Conservation (phyloP, 164 flowering plant species). For the Nymphaea colorata region DNA sequence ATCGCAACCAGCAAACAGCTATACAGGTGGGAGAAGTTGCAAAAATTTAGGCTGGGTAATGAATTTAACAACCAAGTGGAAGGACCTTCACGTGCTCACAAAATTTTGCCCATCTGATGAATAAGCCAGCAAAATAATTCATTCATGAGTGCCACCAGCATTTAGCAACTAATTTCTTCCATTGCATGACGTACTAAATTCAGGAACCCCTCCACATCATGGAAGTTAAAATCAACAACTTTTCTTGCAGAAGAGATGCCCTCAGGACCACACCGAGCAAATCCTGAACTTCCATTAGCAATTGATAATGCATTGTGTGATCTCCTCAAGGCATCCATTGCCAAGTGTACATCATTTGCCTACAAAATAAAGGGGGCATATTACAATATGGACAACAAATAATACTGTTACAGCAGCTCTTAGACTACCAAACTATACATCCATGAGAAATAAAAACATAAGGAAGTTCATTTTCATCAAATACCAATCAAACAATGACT, state of each 20-base stretch:
- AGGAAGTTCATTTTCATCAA: not conserved
- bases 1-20: not conserved
- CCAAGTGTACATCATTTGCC: constrained; percentile 50
- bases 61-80: not conserved
- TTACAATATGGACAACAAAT: not conserved
- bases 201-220: constrained; percentile 52
- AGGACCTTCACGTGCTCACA: not conserved
- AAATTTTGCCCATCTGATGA: not conserved
- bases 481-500: not conserved
- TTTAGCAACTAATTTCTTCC: constrained; percentile 42
- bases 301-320: constrained; percentile 46
- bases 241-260: constrained; percentile 31
- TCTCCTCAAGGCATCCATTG: constrained; percentile 74
- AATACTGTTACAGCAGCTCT: not conserved
- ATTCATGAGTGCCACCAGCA: not conserved
- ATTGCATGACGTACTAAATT: constrained; percentile 53
- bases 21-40: not conserved
- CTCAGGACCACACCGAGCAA: constrained; percentile 23
- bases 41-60: not conserved
- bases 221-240: constrained; percentile 74
- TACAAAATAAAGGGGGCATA: constrained; percentile 20
- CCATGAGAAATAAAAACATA: not conserved
- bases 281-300: constrained; percentile 27
- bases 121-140: not conserved
- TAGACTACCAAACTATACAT: not conserved